These are phyloP conservation scores for Chlorella sorokiniana DNA, from an alignment of 139 green algal genomes.

Conservation along the genomic window DNA sequence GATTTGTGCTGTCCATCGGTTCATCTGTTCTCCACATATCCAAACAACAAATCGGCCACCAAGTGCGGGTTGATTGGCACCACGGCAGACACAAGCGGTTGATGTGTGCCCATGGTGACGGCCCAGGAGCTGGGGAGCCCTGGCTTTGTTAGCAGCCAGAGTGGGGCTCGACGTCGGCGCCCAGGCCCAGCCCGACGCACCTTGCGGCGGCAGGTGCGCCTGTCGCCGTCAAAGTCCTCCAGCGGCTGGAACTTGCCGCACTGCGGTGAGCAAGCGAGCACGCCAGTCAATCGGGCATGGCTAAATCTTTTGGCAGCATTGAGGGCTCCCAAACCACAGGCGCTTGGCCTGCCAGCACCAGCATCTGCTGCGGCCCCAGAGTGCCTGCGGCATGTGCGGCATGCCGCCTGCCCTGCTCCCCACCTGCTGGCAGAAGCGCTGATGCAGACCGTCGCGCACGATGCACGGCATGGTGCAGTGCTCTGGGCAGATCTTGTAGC, in stretches of 20 bases:
- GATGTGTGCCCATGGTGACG: no score
- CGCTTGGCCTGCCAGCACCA: no score
- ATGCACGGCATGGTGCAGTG: slow-evolving; percentile 24
- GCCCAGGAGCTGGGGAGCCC: no score
- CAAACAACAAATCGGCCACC: no score
- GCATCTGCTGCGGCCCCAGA: neutral
- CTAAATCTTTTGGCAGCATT: neutral
- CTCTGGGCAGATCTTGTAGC: slow-evolving; percentile 20
- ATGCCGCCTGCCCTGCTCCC: neutral
- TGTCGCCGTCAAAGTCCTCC: neutral
- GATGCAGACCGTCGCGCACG: neutral
- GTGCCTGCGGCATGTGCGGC: no score
- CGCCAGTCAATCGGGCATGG: no score
- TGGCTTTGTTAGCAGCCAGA: neutral
- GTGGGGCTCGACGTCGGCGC: no score
- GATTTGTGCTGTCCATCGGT: no score
- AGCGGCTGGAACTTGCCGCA: slow-evolving; percentile 18
- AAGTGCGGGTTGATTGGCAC: neutral
- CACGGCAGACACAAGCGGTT: no score
- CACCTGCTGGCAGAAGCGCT: slow-evolving; percentile 23
- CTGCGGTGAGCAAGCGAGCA: neutral
- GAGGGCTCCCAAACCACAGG: no score
- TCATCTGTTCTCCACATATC: no score
- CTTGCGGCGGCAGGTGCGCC: slow-evolving; percentile 23
- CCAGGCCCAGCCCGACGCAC: no score